Evolutionary conservation across 148 eudicot species (phyloP).

Genomic region (Diospyros kaki): DNA sequence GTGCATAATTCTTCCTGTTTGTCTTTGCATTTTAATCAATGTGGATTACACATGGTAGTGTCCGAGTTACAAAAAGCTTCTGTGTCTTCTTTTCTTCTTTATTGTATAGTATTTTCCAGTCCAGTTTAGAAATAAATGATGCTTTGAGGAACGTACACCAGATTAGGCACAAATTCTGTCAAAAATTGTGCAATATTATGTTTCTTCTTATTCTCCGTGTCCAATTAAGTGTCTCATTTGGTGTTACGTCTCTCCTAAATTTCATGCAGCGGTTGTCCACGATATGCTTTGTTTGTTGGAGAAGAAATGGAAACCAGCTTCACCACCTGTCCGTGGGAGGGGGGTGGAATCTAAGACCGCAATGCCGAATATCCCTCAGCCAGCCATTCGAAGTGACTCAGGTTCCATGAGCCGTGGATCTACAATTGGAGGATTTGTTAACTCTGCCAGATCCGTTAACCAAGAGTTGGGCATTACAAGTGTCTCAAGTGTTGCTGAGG

Average conservation of each 20-base stretch:
- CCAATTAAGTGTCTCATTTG: background rate
- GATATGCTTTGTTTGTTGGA: slow-evolving; percentile 47
- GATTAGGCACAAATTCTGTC: background rate
- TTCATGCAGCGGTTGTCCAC: slow-evolving; percentile 50
- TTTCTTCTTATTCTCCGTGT: background rate
- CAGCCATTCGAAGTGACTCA: slow-evolving; percentile 22
- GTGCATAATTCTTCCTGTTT: too few relatives aligned
- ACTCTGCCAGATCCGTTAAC: slow-evolving; percentile 13
- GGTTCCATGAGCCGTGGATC: slow-evolving; percentile 11
- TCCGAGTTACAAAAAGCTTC: too few relatives aligned
- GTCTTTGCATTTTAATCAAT: too few relatives aligned
- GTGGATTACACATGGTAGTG: too few relatives aligned
- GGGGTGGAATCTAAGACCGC: slow-evolving; percentile 17
- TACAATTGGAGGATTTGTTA: background rate
- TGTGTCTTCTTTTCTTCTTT: too few relatives aligned
- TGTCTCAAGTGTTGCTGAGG: slow-evolving; percentile 13
- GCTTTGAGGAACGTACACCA: background rate
- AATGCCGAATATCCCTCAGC: slow-evolving; percentile 23
- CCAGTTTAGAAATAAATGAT: background rate
- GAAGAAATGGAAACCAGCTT: slow-evolving; percentile 30
- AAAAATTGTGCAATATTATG: background rate
- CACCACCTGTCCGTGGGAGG: slow-evolving; percentile 8
- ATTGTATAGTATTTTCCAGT: background rate
- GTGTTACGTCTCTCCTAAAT: background rate
- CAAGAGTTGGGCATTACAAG: slow-evolving; percentile 26